Evolutionary conservation across 768 basidiomycete genomes (phyloP), one percentile per base, ranked within the genome.

Genomic region (Auricularia cornea): DNA sequence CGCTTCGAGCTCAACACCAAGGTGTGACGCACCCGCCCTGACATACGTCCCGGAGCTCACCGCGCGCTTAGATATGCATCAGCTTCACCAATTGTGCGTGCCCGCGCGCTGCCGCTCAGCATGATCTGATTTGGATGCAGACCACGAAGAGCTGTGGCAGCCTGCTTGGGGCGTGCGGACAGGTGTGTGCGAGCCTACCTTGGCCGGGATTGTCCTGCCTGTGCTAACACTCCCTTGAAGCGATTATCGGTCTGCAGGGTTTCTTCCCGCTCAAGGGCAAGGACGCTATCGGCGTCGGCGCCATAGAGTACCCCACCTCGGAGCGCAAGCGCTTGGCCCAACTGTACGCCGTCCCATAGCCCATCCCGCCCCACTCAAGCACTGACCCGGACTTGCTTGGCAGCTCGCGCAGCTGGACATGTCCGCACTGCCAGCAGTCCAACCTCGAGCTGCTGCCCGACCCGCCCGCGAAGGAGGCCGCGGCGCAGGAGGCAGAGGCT

Each of bases 101-200:
- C 26, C 48, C n/a, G 26, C 16, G 30, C 54, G 59, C 59, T 62
- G 60, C 64, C 18, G 63, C n/a, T 63, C 65, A 68, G 66, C 64
- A 65, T 65, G 59, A 35, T 38, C 64, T 59, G 48, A 30, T n/a
- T 23, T 51, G 33, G 28, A 29, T 64, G 48, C 69, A 92, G 90
- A 96, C 79, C 94, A 98, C 68, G 92, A 94, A 74, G 96, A 98
- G 68, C 80, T 92, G 33, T 98, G 96, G 96, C 94, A 98, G 74
- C 96, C 96, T 40, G 93, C 94, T 29, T 98, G 96, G 96, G 96
- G 96, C 62, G 91, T 98, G 23, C 84, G 96, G 66, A 98, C 95
- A 62, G 94, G 90, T 90, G 64, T 65, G 81, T 70, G 54, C 59
- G 57, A 59, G 61, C 61, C 59, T 61, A 23, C 56, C 41, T 26